A percentile compares a stretch with the other conserved stretches of the same genome.
Evolutionary conservation across 345 rosid species (phyloP).

Genomic region (Mercurialis annua): DNA sequence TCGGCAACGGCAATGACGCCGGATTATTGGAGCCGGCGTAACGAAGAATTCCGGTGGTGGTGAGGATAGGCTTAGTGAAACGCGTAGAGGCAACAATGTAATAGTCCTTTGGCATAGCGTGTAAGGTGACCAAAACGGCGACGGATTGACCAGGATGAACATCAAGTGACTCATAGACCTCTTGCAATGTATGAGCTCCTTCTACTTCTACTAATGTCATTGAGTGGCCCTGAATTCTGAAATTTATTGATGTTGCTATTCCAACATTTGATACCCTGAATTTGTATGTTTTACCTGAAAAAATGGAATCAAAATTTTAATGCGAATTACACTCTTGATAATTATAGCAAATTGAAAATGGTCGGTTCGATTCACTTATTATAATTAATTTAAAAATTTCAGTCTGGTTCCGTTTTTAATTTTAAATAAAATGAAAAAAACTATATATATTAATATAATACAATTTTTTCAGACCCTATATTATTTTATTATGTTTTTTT

Average conservation of each 20-base stretch:
- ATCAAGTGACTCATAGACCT: conserved; percentile 61
- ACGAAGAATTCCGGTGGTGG: conserved; percentile 58
- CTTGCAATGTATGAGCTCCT: conserved; percentile 77
- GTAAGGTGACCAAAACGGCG: conserved; percentile 51
- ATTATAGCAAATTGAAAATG: too few species aligned
- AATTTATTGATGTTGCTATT: conserved; percentile 61
- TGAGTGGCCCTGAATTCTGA: conserved; percentile 73
- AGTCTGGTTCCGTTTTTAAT: too few species aligned
- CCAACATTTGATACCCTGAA: conserved; percentile 80
- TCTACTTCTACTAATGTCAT: conserved; percentile 80
- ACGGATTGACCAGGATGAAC: conserved; percentile 78
- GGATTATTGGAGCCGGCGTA: conserved; percentile 59
- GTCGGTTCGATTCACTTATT: too few species aligned
- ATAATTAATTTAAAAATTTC: neutral
- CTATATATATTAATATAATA: too few species aligned
- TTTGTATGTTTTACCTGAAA: conserved; percentile 62
- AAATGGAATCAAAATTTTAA: neutral
- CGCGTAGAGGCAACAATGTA: conserved; percentile 75
- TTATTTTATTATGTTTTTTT: too few species aligned
- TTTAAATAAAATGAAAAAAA: too few species aligned
- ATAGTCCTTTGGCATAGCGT: conserved; percentile 44
- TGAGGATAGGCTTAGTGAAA: conserved; percentile 53
- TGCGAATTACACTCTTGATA: too few species aligned
- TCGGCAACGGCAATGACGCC: conserved; percentile 51
- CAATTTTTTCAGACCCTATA: too few species aligned